Evolutionary conservation across 139 green algal genomes (phyloP).

Genomic region (Mesostigma viride): DNA sequence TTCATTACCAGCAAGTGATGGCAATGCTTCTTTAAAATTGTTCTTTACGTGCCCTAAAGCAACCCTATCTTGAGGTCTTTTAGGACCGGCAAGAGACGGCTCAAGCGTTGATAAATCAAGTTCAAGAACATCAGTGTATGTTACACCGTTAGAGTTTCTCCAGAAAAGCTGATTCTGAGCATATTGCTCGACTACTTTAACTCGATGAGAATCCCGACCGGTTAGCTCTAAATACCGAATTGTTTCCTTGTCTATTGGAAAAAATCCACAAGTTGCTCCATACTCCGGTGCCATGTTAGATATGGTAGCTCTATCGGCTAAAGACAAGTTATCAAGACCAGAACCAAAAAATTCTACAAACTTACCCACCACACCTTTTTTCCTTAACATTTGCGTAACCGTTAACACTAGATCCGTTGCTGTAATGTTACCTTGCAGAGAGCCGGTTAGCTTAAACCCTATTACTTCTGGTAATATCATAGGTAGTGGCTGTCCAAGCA

Average conservation of each 20-base stretch:
- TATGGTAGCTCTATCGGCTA: neutral
- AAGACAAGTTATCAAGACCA: neutral
- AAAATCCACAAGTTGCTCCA: neutral
- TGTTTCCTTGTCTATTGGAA: neutral
- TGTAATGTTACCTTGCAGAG: neutral
- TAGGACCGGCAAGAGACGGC: neutral
- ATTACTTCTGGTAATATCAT: no score
- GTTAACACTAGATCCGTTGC: slow-evolving; percentile 7
- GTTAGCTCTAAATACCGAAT: neutral
- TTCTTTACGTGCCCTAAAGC: neutral
- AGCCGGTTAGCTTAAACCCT: neutral
- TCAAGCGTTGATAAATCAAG: no score
- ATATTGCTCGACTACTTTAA: no score
- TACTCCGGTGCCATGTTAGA: neutral
- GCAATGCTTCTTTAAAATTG: neutral
- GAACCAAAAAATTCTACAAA: slow-evolving; percentile 3
- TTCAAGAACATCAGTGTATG: no score
- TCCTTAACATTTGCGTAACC: neutral
- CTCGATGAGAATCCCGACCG: neutral
- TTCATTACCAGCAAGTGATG: neutral
- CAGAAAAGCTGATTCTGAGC: no score
- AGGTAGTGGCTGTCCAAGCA: no score
- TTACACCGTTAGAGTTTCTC: no score
- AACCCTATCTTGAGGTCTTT: neutral
- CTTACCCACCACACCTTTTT: slow-evolving; percentile 1